These are phyloP conservation scores for Pleurotus tuoliensis DNA, from an alignment of 768 basidiomycete species.

Conservation along the genomic window DNA sequence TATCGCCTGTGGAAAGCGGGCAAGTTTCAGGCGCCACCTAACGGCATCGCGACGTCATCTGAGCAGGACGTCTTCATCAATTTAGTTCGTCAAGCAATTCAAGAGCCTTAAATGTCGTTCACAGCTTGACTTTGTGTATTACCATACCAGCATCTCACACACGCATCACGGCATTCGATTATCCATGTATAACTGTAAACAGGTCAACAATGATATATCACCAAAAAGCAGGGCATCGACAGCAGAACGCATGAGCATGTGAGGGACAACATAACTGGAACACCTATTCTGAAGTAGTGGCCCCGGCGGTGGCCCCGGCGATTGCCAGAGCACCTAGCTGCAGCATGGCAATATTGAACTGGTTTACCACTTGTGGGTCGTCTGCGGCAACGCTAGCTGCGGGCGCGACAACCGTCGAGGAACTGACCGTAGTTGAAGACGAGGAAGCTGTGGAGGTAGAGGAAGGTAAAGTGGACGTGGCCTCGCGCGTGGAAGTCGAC, in stretches of 20 bases:
- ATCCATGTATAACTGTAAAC: background rate
- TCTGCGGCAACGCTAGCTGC: background rate
- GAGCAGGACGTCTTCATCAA: slow-evolving; percentile 34
- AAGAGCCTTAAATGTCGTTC: background rate
- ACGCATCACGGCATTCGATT: background rate
- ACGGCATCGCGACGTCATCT: slow-evolving; percentile 6
- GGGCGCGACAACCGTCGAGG: background rate
- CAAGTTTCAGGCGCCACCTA: slow-evolving; percentile 15
- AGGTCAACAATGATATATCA: background rate
- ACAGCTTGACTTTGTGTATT: slow-evolving; percentile 3
- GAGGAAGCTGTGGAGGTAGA: slow-evolving; percentile 5
- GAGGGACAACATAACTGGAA: background rate
- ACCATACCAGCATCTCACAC: background rate
- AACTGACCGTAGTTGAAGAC: slow-evolving; percentile 3
- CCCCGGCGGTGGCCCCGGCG: slow-evolving; percentile 2
- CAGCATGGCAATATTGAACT: slow-evolving; percentile 7
- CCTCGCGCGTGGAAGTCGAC: slow-evolving; percentile 11
- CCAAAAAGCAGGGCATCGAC: background rate
- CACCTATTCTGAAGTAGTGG: background rate
- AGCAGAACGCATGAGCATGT: background rate
- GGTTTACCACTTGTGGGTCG: slow-evolving; percentile 5
- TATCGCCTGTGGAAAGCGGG: slow-evolving; percentile 57
- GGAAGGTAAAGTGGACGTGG: slow-evolving; percentile 7
- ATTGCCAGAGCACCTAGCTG: slow-evolving; percentile 4
- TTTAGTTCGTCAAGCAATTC: slow-evolving; percentile 30